Base-by-base conservation (phyloP, 1,284 basidiomycete genomes). In the Malassezia pachydermatis region DNA sequence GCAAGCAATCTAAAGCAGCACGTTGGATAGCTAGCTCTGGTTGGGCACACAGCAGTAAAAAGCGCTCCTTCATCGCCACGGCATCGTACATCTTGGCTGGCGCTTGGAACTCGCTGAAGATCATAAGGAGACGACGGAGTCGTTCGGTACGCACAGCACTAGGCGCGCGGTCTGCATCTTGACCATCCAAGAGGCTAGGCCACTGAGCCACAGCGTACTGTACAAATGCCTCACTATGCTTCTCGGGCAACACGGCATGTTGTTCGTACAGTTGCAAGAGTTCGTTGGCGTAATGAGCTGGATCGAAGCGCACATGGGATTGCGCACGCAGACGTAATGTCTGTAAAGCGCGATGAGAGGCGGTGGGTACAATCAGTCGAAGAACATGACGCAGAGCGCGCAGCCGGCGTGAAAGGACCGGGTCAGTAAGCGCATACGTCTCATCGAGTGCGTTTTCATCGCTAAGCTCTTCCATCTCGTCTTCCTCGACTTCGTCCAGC, bases 81-180 rank as follows among this genome's bases (percentile, higher is more conserved):
- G 86, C 79, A 3, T 80, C 78, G 63, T 81, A 80, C 1, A 94
- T 76, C 0, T 86, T 85, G 72, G 88, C 90, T 9, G 89, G 89
- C 65, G 95, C 95, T 60, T 76, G 76, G 69, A 99, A 86, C 70
- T 88, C 90, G 48, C 84, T 79, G 67, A 96, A 86, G 2, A 98
- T 77, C 27, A 80, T 80, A 22, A 98, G 80, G 73, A 38, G 14
- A 5, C 24, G 50, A 16, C 41, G 28, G 29, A 69, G 61, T 30
- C 63, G 63, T 1, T 57, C 37, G 16, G 17, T 19, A 13, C 50
- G 50, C 24, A 30, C 25, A 13, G 27, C 32, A 3, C 8, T 28
- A 6, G 50, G 41, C n/a, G 25, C 11, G 13, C 29, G 41, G 3
- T 13, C 34, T 30, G 41, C 11, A 7, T 43, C 41, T 25, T 32